These are phyloP conservation scores for Orbilia javanica DNA, from an alignment of 2,329 filamentous ascomycete species.

Conservation along the genomic window DNA sequence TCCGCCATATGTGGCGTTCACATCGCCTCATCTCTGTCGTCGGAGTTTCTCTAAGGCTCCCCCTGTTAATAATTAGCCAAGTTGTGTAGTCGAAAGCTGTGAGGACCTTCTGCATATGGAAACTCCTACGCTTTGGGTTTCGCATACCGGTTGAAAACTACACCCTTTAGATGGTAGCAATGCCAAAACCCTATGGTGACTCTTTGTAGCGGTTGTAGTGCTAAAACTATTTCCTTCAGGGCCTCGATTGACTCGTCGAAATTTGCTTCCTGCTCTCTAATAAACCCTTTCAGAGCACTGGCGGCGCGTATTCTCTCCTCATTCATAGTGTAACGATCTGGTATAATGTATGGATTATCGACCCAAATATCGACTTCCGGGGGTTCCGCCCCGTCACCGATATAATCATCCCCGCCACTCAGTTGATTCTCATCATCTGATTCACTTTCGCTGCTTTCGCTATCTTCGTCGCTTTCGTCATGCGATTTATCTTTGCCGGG, in stretches of 20 bases:
- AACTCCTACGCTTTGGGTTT: no score
- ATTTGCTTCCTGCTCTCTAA: constrained; percentile 1
- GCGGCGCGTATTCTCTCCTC: background rate
- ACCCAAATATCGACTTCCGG: background rate
- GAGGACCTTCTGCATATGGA: background rate
- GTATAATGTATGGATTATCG: background rate
- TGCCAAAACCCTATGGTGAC: background rate
- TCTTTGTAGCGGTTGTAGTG: background rate
- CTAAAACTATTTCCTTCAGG: background rate
- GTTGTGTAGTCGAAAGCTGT: background rate
- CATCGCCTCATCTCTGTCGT: background rate
- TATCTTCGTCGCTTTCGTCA: background rate
- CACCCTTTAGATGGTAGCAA: background rate
- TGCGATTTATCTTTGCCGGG: background rate
- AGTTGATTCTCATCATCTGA: background rate
- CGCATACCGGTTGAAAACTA: background rate
- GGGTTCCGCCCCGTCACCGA: background rate
- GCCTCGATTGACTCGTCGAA: background rate
- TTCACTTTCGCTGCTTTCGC: background rate
- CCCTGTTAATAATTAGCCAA: background rate
- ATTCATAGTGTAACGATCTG: background rate
- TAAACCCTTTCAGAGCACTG: background rate
- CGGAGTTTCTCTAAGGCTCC: background rate
- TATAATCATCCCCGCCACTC: no score
- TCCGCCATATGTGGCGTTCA: background rate